A percentile compares a stretch with the other conserved stretches of the same genome.
Conservation (phyloP, 495 filamentous ascomycete genomes). For the Rhypophila decipiens region DNA sequence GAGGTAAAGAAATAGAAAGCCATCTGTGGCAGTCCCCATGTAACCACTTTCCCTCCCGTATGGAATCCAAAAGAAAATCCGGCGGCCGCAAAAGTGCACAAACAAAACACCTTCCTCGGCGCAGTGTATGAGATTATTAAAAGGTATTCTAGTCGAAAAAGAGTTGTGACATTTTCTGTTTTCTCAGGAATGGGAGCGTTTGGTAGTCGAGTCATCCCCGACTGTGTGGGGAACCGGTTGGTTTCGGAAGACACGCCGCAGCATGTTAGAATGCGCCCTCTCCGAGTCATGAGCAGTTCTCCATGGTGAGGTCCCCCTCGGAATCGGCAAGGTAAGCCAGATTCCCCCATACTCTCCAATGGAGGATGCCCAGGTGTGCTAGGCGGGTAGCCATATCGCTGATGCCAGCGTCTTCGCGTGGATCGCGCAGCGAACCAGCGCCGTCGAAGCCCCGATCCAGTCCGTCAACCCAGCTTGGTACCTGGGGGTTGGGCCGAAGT, state of each 20-base stretch:
- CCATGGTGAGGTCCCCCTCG: conserved; percentile 11
- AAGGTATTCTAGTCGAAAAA: neutral
- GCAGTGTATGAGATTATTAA: neutral
- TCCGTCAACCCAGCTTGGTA: conserved; percentile 12
- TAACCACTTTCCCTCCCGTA: neutral
- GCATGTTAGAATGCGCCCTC: neutral
- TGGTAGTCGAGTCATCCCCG: neutral
- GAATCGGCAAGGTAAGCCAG: conserved; percentile 50
- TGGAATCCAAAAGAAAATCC: neutral
- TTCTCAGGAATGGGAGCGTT: neutral
- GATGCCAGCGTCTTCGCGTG: conserved; percentile 46
- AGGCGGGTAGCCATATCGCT: conserved; percentile 66
- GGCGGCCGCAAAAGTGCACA: neutral
- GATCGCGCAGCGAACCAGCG: conserved; percentile 23
- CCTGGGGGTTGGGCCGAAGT: conserved; percentile 5
- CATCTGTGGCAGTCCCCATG: neutral
- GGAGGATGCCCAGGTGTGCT: conserved; percentile 71
- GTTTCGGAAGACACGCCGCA: neutral
- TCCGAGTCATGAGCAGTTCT: conserved; percentile 2
- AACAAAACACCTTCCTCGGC: neutral
- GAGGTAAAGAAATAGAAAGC: neutral
- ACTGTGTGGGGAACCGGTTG: neutral
- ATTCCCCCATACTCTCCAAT: conserved; percentile 83
- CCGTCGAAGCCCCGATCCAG: conserved; percentile 14
- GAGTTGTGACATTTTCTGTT: neutral